Conservation (phyloP, 2,329 filamentous ascomycete genomes). For the Ascochyta pisi region DNA sequence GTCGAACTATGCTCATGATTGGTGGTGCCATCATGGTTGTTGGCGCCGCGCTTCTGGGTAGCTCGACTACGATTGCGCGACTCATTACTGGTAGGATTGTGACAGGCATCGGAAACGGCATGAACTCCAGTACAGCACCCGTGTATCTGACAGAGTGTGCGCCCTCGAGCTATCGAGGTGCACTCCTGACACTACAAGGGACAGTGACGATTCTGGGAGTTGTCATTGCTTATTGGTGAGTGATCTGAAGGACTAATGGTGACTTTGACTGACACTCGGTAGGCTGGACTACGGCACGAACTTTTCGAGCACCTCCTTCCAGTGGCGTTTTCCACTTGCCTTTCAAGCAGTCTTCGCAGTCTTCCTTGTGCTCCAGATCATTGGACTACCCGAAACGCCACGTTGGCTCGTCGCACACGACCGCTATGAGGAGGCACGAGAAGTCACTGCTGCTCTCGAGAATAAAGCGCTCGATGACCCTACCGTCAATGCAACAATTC, state of each 20-base stretch:
- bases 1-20: conserved; percentile 34
- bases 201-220: conserved; percentile 57
- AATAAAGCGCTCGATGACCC: conserved; percentile 52
- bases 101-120: conserved; percentile 45
- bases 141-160: conserved; percentile 19
- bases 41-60: conserved; percentile 31
- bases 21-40: conserved; percentile 36
- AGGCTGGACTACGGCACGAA: conserved; percentile 20
- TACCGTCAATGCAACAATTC: conserved; percentile 51
- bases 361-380: conserved; percentile 51
- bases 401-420: conserved; percentile 54
- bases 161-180: conserved; percentile 47
- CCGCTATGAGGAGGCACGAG: conserved; percentile 53
- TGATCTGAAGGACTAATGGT: not conserved
- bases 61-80: conserved; percentile 28
- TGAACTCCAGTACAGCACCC: conserved; percentile 25
- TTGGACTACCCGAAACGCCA: conserved; percentile 55
- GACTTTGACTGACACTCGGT: not conserved
- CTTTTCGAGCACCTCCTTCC: conserved; percentile 11
- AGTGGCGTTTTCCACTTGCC: conserved; percentile 56
- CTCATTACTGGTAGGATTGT: conserved; percentile 46
- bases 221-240: conserved; percentile 57
- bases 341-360: conserved; percentile 56
- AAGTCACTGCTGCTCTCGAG: conserved; percentile 56
- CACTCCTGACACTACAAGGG: conserved; percentile 59